Evolutionary conservation across 169 alveolate species (phyloP), one percentile per base, ranked within the genome.

Genomic region (Eimeria sp.): DNA sequence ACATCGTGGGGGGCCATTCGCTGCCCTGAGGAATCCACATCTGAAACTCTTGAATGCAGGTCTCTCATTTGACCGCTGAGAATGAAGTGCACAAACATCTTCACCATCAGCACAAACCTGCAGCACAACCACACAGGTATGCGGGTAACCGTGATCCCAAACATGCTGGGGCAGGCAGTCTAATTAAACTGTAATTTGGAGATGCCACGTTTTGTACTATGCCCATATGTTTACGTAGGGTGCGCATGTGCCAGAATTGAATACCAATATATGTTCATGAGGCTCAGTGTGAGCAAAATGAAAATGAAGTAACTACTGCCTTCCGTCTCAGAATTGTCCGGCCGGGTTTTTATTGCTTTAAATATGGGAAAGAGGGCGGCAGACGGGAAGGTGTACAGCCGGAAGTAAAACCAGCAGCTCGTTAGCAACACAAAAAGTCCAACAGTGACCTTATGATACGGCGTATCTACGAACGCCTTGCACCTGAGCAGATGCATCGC

Each of bases 391-490:
- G 97, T 95, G 74, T 96, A 97, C 6, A 97, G 96, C 49, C 98
- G 95, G 52, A 97, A 91, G 91, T 95, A 95, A 11, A 97, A 97
- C 98, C 98, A 97, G 71, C 96, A 95, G 30, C 88, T 68, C 76
- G 97, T 91, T 72, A 97, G 96, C 77, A 95, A 87, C 85, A 96
- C 94, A 76, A 97, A 97, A 49, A 97, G 96, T 23, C 90, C 95
- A 27, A 97, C 91, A 13, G 98, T 97, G 23, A 97, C 96, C 9
- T 66, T 85, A 80, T 97, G 97, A 64, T 95, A 95, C 40, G 97
- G 96, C 64, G 98, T 97, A 72, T 97, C 98, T 23, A 97, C 98
- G 58, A 97, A 97, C 52, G 96, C 98, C 52, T 97, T 97, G 95
- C 98, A 97, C 94, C 98, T 97, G 87, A 82, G 95, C 85, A 66